Evolutionary conservation across 1,284 basidiomycete genomes (phyloP), one percentile per base, ranked within the genome.

Genomic region (Ganoderma lingzhi): DNA sequence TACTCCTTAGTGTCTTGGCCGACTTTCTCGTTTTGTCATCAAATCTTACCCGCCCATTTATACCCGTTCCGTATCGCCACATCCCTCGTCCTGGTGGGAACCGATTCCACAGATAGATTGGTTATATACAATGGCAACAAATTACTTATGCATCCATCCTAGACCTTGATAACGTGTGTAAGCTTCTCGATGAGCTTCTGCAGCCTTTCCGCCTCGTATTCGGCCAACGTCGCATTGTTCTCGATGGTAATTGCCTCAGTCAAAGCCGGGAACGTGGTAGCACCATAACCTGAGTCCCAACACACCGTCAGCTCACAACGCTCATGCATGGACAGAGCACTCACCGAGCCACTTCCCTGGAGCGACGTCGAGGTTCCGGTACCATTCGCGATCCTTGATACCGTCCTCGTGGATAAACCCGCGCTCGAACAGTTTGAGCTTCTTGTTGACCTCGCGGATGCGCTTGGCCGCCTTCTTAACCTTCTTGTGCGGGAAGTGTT

Each of bases 331-430:
- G 37, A 23, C 41, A 48, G 10, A 30, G 1, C 6, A 80, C 86
- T 76, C 74, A 92, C 95, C 94, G 32, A 95, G 87, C 90, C 93
- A 96, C 77, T 93, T 92, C n/a, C 96, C 96, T 8, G 96, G 96
- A 3, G 95, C 94, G 53, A 96, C 94, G 65, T 89, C 95, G 61
- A 97, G 86, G 82, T 96, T 93, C 75, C 86, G 85, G 79, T 90
- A 97, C 95, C 95, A 97, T 78, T 94, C 90, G 51, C 94, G 87
- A 69, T 92, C 91, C 78, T 90, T 92, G 63, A 95, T 85, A 0
- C 97, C 97, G 19, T 86, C 87, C 73, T 92, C 84, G 15, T 90
- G 90, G 73, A 97, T 91, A 80, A 98, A 95, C 9, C 95, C 95
- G 66, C 87, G 86, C 80, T 98, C 97, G 75, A 97, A 97, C 4